These are phyloP conservation scores for Sugiyamaella grinbergsii DNA, from an alignment of 1,139 yeast genomes.

Conservation along the genomic window DNA sequence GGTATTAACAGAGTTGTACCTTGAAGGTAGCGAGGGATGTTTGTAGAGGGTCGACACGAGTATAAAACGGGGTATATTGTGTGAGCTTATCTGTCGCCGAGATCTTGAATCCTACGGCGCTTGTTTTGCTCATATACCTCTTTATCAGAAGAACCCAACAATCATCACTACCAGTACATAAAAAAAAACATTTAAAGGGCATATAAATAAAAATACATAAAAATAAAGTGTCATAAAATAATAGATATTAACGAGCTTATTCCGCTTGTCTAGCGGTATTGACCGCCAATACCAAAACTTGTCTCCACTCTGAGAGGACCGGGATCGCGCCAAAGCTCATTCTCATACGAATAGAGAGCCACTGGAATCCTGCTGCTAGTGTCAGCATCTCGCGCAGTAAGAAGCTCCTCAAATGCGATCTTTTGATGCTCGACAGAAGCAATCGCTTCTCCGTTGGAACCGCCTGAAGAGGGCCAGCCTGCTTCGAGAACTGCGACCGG, in stretches of 20 bases:
- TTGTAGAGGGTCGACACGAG: no score
- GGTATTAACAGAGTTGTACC: background rate
- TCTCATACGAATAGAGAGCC: conserved; percentile 31
- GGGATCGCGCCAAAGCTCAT: conserved; percentile 37
- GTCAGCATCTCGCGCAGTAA: conserved; percentile 30
- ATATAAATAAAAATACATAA: no score
- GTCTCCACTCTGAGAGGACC: conserved; percentile 34
- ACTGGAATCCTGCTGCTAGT: conserved; percentile 30
- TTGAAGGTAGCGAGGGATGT: no score
- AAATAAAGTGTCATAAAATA: no score
- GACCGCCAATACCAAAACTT: conserved; percentile 32
- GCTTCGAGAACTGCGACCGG: conserved; percentile 60
- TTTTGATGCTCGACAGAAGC: conserved; percentile 58
- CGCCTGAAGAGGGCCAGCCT: conserved; percentile 70
- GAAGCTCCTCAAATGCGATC: conserved; percentile 53
- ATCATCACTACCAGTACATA: no score
- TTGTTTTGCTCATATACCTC: no score
- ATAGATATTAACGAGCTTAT: no score
- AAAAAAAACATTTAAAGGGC: no score
- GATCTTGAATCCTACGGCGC: no score
- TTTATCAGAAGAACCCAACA: no score
- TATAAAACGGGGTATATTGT: no score
- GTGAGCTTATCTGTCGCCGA: no score
- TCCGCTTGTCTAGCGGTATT: conserved; percentile 26
- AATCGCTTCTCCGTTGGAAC: conserved; percentile 56